These are phyloP conservation scores for Lithospermum erythrorhizon DNA, from an alignment of 257 asterid species.

Conservation along the genomic window DNA sequence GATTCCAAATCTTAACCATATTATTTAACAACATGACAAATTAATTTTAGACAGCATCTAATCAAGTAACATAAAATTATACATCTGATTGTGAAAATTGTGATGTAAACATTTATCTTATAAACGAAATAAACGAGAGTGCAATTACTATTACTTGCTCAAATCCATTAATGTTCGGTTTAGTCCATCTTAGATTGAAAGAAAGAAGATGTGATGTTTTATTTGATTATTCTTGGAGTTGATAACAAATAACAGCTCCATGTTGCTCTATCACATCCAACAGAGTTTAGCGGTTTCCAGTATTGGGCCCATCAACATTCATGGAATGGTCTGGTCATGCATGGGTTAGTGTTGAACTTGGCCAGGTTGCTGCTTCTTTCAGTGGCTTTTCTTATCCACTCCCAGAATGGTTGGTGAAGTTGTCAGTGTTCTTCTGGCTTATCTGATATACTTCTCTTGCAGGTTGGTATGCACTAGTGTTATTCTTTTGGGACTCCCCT, in stretches of 20 bases:
- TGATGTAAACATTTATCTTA: too few relatives aligned
- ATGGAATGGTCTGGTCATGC: conserved; percentile 27
- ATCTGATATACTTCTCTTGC: conserved; percentile 17
- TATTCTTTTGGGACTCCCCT: conserved; percentile 32
- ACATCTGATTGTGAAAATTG: too few relatives aligned
- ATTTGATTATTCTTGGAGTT: neutral
- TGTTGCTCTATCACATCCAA: conserved; percentile 13
- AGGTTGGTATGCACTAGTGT: conserved; percentile 44
- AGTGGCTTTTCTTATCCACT: conserved; percentile 31
- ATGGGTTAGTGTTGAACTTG: conserved; percentile 21
- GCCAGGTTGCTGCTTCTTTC: conserved; percentile 32
- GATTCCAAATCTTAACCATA: too few relatives aligned
- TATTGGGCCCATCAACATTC: conserved; percentile 52
- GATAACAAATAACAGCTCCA: neutral
- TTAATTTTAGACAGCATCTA: too few relatives aligned
- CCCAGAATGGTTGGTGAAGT: conserved; percentile 29
- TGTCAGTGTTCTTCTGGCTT: neutral
- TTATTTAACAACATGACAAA: too few relatives aligned
- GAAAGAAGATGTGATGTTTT: conserved; percentile 8
- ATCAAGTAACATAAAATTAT: too few relatives aligned
- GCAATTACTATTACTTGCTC: conserved; percentile 36
- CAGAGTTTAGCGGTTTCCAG: conserved; percentile 72
- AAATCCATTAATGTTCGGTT: conserved; percentile 5
- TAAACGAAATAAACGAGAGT: too few relatives aligned
- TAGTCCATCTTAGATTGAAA: neutral